Evolutionary conservation across 2,329 filamentous ascomycete species (phyloP).

Genomic region (Delphinella strobiligena): DNA sequence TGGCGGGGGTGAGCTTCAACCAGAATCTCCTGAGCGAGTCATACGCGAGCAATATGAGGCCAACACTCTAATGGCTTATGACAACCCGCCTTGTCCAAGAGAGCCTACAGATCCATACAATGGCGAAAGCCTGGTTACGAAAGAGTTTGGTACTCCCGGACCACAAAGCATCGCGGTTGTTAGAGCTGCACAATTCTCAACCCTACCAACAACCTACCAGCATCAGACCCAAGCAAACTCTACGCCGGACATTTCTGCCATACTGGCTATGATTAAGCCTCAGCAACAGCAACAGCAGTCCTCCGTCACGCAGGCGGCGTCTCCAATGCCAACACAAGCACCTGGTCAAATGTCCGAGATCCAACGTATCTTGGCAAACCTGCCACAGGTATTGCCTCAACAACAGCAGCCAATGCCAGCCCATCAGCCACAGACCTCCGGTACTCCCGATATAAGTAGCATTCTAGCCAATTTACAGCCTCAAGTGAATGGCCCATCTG

Average conservation of each 20-base stretch:
- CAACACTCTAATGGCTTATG: slow-evolving; percentile 34
- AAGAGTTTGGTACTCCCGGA: slow-evolving; percentile 27
- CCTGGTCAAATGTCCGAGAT: slow-evolving; percentile 11
- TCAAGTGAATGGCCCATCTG: slow-evolving; percentile 1
- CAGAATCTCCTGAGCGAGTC: slow-evolving; percentile 29
- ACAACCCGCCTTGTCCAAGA: slow-evolving; percentile 34
- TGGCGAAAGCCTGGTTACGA: slow-evolving; percentile 17
- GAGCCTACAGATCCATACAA: slow-evolving; percentile 30
- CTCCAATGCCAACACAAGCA: slow-evolving; percentile 9
- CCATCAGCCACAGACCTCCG: slow-evolving; percentile 1
- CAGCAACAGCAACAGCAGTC: slow-evolving; percentile 13
- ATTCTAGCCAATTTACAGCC: slow-evolving; percentile 7
- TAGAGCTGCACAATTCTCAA: slow-evolving; percentile 12
- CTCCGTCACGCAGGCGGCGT: slow-evolving; percentile 1
- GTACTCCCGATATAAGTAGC: slow-evolving; percentile 1
- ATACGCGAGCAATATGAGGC: slow-evolving; percentile 33
- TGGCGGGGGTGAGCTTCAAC: slow-evolving; percentile 29
- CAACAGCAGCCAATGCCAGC: slow-evolving; percentile 9
- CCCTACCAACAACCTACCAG: slow-evolving; percentile 7
- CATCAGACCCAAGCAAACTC: slow-evolving; percentile 6
- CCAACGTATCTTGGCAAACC: slow-evolving; percentile 12
- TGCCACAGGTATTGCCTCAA: slow-evolving; percentile 10
- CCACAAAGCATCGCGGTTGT: slow-evolving; percentile 12
- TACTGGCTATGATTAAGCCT: slow-evolving; percentile 11
- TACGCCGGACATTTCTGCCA: slow-evolving; percentile 10